Base-by-base conservation (phyloP, 805 yeast genomes). In the Candida railenensis region DNA sequence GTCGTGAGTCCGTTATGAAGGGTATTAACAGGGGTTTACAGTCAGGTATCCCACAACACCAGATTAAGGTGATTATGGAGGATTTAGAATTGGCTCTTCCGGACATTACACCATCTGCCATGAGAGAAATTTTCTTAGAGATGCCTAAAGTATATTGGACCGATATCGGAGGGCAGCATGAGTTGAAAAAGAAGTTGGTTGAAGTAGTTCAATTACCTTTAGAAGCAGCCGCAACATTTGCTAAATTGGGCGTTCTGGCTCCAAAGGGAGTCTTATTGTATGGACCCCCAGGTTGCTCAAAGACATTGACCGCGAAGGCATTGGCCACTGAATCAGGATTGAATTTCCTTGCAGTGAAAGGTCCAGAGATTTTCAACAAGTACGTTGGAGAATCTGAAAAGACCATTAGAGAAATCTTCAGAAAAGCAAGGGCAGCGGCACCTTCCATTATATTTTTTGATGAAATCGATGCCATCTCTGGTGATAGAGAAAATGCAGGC, bases 211-310 rank as follows among this genome's bases (percentile, higher is more conserved):
- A 90, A 60, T 72, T 95, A 57, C 99, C 99, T 0, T 69, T 94
- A 22, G 85, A 85, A 47, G 92, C 94, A 1, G 76, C 87, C 0
- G 90, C 82, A 0, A 76, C 96, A 0, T 94, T 94, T 62, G 72
- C 73, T 16, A 71, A 78, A 37, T 72, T 94, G 12, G 98, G 98
- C 0, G 84, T 94, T 3, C 73, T 80, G 37, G 90, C 98, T 0
- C 99, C 99, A 2, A 87, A 89, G 54, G 99, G 99, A 33, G 86
- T 94, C 1, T 66, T 94, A 40, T 71, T 94, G 18, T 94, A 94
- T 64, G 99, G 99, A 0, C 99, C 99, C 1, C 98, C 99, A 0
- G 99, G 99, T 14, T 92, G 98, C 69, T 91, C 97, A 9, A 92
- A 92, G 58, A 92, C 99, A 0, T 67, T 92, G 50, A 89, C 96